phyloP scores from a whole-genome alignment of 179 eudicot species.

The Silene coronaria region DNA sequence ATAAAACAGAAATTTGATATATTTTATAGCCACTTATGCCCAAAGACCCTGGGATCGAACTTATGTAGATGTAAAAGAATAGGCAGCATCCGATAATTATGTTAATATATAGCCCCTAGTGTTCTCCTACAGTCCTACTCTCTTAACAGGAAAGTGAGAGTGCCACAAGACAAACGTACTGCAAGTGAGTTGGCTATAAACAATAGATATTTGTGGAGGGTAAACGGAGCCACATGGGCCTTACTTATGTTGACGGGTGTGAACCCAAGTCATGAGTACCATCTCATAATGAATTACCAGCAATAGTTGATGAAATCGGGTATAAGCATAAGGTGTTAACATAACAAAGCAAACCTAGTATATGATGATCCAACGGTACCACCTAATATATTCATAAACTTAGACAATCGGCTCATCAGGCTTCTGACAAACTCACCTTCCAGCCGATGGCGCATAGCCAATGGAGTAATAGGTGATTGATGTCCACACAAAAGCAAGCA shows the following conservation, averaged over 20 bases:
- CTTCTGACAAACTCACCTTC: slow-evolving; percentile 42
- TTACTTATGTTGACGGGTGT: no score
- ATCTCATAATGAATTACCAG: no score
- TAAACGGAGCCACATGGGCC: no score
- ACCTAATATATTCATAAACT: neutral
- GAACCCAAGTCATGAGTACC: no score
- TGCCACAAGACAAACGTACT: neutral
- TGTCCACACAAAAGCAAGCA: slow-evolving; percentile 63
- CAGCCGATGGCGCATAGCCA: slow-evolving; percentile 69
- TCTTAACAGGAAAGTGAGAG: neutral
- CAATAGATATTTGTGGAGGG: no score
- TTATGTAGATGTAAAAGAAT: neutral
- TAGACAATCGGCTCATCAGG: neutral
- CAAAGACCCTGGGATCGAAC: neutral
- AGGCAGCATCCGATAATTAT: neutral
- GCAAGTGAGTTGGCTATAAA: neutral
- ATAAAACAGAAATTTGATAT: slow-evolving; percentile 10
- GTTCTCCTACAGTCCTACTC: neutral
- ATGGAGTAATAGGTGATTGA: slow-evolving; percentile 67
- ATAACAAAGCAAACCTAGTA: neutral
- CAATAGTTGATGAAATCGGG: no score
- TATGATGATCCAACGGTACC: slow-evolving; percentile 4
- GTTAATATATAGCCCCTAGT: neutral
- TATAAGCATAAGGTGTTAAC: neutral
- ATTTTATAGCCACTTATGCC: neutral